A percentile compares a stretch with the other conserved stretches of the same genome.
phyloP scores from a whole-genome alignment of 352 stramenopile genomes.

The Phytopythium aichiense region DNA sequence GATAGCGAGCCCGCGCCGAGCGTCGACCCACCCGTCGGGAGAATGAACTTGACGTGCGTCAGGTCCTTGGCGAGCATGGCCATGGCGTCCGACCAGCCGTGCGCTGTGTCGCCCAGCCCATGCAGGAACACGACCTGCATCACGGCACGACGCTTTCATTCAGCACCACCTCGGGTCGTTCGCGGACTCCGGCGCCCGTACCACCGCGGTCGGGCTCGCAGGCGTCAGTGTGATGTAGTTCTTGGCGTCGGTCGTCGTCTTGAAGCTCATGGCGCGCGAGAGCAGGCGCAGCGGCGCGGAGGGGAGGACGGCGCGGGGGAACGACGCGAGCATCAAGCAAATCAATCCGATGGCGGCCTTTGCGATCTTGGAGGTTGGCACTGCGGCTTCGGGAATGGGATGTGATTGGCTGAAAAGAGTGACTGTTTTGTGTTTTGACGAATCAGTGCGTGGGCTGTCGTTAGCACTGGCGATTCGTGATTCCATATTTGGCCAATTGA shows the following conservation, averaged over 20 bases:
- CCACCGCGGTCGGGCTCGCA: slow-evolving; percentile 4
- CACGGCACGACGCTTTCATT: background rate
- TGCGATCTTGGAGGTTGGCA: too few relatives aligned
- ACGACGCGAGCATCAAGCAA: background rate
- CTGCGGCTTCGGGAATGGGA: too few relatives aligned
- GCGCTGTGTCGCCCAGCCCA: slow-evolving; percentile 89
- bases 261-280: slow-evolving; percentile 9
- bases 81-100: slow-evolving; percentile 73
- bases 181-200: background rate
- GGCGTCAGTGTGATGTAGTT: slow-evolving; percentile 9
- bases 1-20: background rate
- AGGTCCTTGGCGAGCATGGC: slow-evolving; percentile 40
- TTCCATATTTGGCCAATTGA: too few relatives aligned
- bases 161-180: background rate
- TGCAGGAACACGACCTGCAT: slow-evolving; percentile 72
- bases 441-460: too few relatives aligned
- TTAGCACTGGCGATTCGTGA: too few relatives aligned
- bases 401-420: background rate
- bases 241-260: slow-evolving; percentile 3
- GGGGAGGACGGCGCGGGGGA: background rate
- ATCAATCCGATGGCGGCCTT: background rate
- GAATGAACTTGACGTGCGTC: slow-evolving; percentile 71
- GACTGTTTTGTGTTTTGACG: too few relatives aligned
- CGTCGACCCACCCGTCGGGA: slow-evolving; percentile 40
- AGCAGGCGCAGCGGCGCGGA: background rate